Base-by-base conservation (phyloP, 2,329 filamentous ascomycete genomes). In the Lecanoromycetidae sp. region DNA sequence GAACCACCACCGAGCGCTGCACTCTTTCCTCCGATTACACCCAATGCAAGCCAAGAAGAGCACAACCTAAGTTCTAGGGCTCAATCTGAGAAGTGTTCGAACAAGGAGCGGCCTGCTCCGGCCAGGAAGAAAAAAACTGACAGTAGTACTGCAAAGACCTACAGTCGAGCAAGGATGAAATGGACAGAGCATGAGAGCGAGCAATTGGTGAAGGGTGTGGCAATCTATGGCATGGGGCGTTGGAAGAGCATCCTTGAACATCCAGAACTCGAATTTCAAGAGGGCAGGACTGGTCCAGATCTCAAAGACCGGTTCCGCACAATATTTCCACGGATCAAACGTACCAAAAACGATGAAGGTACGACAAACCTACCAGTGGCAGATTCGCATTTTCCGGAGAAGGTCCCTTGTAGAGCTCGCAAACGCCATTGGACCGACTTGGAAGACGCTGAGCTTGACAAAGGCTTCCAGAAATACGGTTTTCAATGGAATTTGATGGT, bases 111-210 rank as follows among this genome's bases (percentile, higher is more conserved):
- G 19, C n/a, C 13, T 10, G 9, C 38, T 25, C 17, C 26, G 33
- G 15, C 22, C 15, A 38, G 19, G 20, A 50, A 34, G 37, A 38
- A 22, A 17, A 43, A 40, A 17, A 22, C 32, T 54, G 53, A 32
- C 58, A 59, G 2, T 43, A 61, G 42, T 63, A 27, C 10, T 39
- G 19, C 59, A 48, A 57, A 57, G 23, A 57, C 57, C 23, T 58
- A 58, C 27, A 66, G 67, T 41, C 67, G 69, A 35, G 64, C 69
- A 37, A 77, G 74, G 46, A 60, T 65, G 46, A 69, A 63, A 54
- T 82, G 78, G 78, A 73, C 72, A 1, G 71, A 79, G n/a, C 65
- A 76, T 52, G 78, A 82, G 59, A 80, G 77, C 0, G 67, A 66
- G 23, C 67, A 74, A 52, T 59, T 82, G 22, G 63, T 80, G 10